These are phyloP conservation scores for Tetrahymena elliotti DNA, from an alignment of 73 alveolate species.

Conservation along the genomic window DNA sequence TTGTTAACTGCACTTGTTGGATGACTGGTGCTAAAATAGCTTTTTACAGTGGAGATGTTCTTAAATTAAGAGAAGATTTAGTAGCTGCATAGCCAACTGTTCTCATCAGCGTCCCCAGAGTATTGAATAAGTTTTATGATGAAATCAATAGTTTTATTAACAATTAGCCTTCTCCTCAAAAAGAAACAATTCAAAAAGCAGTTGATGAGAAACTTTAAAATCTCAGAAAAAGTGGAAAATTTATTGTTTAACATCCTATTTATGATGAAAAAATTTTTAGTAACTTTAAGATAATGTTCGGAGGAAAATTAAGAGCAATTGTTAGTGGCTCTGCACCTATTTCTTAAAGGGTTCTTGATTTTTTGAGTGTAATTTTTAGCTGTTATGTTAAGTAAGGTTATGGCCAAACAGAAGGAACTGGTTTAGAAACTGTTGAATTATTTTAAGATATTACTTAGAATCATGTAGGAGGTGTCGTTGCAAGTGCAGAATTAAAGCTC, in stretches of 20 bases:
- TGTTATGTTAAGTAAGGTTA: slow-evolving; percentile 50
- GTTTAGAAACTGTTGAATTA: slow-evolving; percentile 20
- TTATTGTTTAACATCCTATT: slow-evolving; percentile 54
- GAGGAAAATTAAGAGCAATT: slow-evolving; percentile 63
- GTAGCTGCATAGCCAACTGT: slow-evolving; percentile 29
- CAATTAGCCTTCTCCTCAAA: slow-evolving; percentile 26
- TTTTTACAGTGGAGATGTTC: slow-evolving; percentile 65
- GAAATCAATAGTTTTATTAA: slow-evolving; percentile 48
- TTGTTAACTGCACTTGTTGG: slow-evolving; percentile 47
- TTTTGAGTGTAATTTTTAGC: slow-evolving; percentile 31
- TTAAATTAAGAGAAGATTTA: slow-evolving; percentile 66
- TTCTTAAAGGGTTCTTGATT: slow-evolving; percentile 45
- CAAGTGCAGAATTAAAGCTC: slow-evolving; percentile 41
- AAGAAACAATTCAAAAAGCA: slow-evolving; percentile 41
- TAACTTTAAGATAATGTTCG: slow-evolving; percentile 39
- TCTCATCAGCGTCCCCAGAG: slow-evolving; percentile 23
- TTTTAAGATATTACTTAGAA: background rate
- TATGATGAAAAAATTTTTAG: slow-evolving; percentile 47
- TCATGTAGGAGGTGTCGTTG: slow-evolving; percentile 3
- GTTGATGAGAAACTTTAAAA: slow-evolving; percentile 41
- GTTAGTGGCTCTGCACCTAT: slow-evolving; percentile 70
- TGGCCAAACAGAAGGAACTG: slow-evolving; percentile 55
- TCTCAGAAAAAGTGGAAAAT: slow-evolving; percentile 50
- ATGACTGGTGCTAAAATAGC: slow-evolving; percentile 70
- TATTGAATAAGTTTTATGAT: slow-evolving; percentile 51